Percentiles rank a stretch among this genome's conserved stretches.
These are phyloP conservation scores for Ophiocordyceps camponoti-rufipedis DNA, from an alignment of 2,329 filamentous ascomycete genomes.

Conservation along the genomic window DNA sequence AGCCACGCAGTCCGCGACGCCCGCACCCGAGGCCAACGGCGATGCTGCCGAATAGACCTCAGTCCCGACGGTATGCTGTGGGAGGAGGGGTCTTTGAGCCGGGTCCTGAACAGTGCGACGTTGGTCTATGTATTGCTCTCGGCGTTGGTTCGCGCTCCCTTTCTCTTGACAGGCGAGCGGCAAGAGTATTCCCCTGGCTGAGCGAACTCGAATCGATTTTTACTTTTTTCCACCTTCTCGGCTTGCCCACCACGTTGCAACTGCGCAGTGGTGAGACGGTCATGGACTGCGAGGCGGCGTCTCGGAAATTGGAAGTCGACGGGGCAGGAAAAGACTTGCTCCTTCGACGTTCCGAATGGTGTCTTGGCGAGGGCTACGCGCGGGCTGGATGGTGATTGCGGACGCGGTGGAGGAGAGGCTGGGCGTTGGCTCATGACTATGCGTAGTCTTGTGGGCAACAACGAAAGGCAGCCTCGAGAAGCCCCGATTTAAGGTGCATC, in stretches of 20 bases:
- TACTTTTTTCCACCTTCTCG: constrained; percentile 4
- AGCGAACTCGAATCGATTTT: constrained; percentile 17
- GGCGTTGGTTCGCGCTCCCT: constrained; percentile 27
- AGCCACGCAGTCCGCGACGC: constrained; percentile 27
- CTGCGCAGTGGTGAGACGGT: constrained; percentile 13
- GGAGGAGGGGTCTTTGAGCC: constrained; percentile 11
- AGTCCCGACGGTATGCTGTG: constrained; percentile 9
- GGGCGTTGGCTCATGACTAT: constrained; percentile 1
- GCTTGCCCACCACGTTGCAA: constrained; percentile 7
- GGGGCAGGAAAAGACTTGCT: neutral
- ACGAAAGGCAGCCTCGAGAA: neutral
- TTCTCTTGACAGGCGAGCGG: constrained; percentile 23
- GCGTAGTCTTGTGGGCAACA: neutral
- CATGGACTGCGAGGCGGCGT: constrained; percentile 10
- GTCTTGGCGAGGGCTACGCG: constrained; percentile 1
- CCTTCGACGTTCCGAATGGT: constrained; percentile 2
- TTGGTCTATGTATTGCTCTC: constrained; percentile 26
- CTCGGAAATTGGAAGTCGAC: constrained; percentile 2
- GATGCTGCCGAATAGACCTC: constrained; percentile 29
- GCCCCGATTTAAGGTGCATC: constrained; percentile 6
- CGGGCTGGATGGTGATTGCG: constrained; percentile 3
- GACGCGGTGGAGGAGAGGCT: neutral
- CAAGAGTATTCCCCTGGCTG: constrained; percentile 22
- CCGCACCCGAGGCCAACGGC: constrained; percentile 33
- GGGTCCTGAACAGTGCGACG: constrained; percentile 17